Evolutionary conservation across 768 basidiomycete genomes (phyloP), one percentile per base, ranked within the genome.

Genomic region (Boletus sp.): DNA sequence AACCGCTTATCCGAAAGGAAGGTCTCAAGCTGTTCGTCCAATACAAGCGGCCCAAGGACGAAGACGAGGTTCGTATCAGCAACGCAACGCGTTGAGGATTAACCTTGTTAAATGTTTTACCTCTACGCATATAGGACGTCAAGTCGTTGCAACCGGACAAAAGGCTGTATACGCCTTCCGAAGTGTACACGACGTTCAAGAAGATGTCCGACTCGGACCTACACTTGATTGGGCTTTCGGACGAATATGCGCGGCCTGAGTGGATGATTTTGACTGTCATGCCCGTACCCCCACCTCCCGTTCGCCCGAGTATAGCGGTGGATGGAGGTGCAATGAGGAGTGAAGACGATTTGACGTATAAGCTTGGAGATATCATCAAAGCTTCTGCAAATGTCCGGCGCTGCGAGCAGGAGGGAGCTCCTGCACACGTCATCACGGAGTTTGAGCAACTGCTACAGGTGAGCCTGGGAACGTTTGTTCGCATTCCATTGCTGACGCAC

Each of bases 261-360:
- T 99, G 97, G 97, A 98, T 99, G 97, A 97, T 99, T 63, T 77
- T 98, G 41, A 98, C 97, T 0, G 94, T 98, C 37, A 82, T 98
- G 71, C 97, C 97, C 36, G 96, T 99, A 0, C 97, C 97, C 2
- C 97, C 97, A 2, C 96, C 96, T 7, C 94, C 97, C 8, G 97
- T 99, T 52, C 92, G 97, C 48, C 97, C 97, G 0, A 96, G 94
- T 75, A 98, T 99, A 55, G 90, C 96, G 12, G 92, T 98, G 30
- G 96, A 98, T 64, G 96, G 96, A 20, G 95, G 96, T 50, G 88
- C 91, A 2, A 94, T 96, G 89, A 84, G 95, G 42, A 93, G 92
- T 64, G 97, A 99, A 75, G 97, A 98, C 66, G 97, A 98, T 75
- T 78, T 98, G 79, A 99, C 97, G 2, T 98, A 96, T 78, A 98